Evolutionary conservation across 2,329 filamentous ascomycete species (phyloP).

Genomic region (Alternaria burnsii): DNA sequence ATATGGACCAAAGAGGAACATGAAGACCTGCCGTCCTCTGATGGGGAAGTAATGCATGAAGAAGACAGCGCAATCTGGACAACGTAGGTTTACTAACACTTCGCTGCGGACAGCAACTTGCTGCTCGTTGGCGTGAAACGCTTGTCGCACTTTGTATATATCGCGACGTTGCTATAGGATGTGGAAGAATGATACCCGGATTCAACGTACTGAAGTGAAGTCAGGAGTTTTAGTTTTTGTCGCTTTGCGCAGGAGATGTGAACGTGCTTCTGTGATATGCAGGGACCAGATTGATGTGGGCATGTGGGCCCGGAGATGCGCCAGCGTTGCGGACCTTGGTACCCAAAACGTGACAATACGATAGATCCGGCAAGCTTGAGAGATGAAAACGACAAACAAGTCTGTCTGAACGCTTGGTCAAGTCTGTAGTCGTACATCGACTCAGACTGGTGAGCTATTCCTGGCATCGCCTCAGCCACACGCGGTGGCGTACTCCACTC

Average conservation of each 20-base stretch:
- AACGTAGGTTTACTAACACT: constrained; percentile 16
- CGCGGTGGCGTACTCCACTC: constrained; percentile 23
- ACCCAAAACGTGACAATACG: not conserved
- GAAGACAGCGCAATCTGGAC: constrained; percentile 32
- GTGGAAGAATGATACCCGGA: constrained; percentile 24
- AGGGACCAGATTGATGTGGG: constrained; percentile 24
- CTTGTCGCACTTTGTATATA: not conserved
- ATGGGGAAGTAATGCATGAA: constrained; percentile 35
- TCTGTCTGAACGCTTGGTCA: not conserved
- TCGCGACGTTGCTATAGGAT: not conserved
- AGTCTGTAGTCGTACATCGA: not conserved
- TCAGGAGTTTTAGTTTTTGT: not conserved
- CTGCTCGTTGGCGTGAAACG: not conserved
- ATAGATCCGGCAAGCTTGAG: not conserved
- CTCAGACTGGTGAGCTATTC: not conserved
- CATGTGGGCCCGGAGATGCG: constrained; percentile 9
- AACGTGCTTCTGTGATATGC: constrained; percentile 25
- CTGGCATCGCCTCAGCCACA: constrained; percentile 5
- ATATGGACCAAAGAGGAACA: constrained; percentile 53
- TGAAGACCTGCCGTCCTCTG: constrained; percentile 46
- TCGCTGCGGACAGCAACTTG: not conserved
- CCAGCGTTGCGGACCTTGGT: not conserved
- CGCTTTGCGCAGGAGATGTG: not conserved
- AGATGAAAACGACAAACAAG: not conserved
- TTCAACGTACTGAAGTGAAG: not conserved